phyloP scores from a whole-genome alignment of 352 stramenopile species.

The Pythium coloratum region DNA sequence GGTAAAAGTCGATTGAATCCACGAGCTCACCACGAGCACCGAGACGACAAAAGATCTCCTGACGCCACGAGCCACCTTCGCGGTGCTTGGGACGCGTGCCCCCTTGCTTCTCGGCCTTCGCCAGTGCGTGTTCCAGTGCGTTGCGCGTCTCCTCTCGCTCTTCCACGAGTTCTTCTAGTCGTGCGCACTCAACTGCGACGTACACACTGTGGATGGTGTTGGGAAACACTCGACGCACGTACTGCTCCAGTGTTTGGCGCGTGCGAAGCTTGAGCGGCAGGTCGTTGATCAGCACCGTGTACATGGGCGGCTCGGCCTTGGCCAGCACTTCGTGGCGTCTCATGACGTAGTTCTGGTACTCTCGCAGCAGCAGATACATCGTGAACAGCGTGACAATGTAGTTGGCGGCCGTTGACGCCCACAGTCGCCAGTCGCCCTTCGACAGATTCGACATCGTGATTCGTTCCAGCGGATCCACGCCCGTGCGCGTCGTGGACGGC shows the following conservation, averaged over 20 bases:
- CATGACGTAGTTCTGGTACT: slow-evolving; percentile 66
- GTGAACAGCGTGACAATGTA: slow-evolving; percentile 56
- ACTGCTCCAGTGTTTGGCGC: slow-evolving; percentile 59
- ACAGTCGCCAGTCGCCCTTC: slow-evolving; percentile 50
- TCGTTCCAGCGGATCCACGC: slow-evolving; percentile 51
- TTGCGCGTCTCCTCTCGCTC: slow-evolving; percentile 50
- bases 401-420: slow-evolving; percentile 54
- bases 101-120: slow-evolving; percentile 39
- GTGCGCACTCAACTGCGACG: slow-evolving; percentile 65
- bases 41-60: slow-evolving; percentile 40
- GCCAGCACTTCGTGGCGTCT: slow-evolving; percentile 62
- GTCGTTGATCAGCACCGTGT: slow-evolving; percentile 76
- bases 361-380: slow-evolving; percentile 54
- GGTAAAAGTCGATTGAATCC: slow-evolving; percentile 66
- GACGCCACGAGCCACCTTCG: slow-evolving; percentile 42
- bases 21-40: slow-evolving; percentile 39
- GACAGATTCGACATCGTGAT: slow-evolving; percentile 82
- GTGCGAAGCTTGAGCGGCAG: slow-evolving; percentile 61
- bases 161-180: slow-evolving; percentile 51
- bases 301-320: slow-evolving; percentile 57
- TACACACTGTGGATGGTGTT: slow-evolving; percentile 59
- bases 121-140: slow-evolving; percentile 55
- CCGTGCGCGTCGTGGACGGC: slow-evolving; percentile 17
- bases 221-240: slow-evolving; percentile 75
- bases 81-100: slow-evolving; percentile 45